phyloP scores from a whole-genome alignment of 345 rosid species.

The Camelina hispida region DNA sequence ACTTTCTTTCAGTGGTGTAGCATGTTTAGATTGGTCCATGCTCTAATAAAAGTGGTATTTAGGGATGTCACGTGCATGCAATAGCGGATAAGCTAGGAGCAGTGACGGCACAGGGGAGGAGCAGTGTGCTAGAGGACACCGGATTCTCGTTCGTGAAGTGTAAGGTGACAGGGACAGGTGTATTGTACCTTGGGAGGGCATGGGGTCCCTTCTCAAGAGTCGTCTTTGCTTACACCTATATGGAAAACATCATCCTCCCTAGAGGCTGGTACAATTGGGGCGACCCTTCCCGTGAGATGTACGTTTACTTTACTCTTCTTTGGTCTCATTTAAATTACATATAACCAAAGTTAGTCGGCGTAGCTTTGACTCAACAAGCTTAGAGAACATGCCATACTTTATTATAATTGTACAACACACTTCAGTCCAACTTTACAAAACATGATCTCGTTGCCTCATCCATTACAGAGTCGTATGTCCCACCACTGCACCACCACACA shows the following conservation, averaged over 20 bases:
- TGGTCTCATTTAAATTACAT: neutral
- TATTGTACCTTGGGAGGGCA: constrained; percentile 87
- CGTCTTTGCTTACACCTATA: constrained; percentile 90
- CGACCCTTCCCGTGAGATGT: constrained; percentile 90
- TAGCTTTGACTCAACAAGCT: constrained; percentile 15
- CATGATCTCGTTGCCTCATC: constrained; percentile 32
- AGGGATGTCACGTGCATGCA: constrained; percentile 93
- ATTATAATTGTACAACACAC: constrained; percentile 26
- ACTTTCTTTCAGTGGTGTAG: neutral
- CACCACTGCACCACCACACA: constrained; percentile 37
- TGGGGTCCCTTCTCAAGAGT: constrained; percentile 99
- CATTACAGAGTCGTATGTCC: constrained; percentile 27
- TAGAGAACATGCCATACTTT: constrained; percentile 6
- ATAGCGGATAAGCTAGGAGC: constrained; percentile 75
- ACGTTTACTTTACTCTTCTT: constrained; percentile 32
- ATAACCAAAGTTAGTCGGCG: constrained; percentile 1
- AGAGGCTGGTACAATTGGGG: constrained; percentile 99
- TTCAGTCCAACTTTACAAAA: constrained; percentile 24
- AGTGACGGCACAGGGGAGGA: constrained; percentile 77
- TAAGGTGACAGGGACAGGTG: constrained; percentile 97
- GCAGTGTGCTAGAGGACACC: constrained; percentile 86
- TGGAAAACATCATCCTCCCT: constrained; percentile 94
- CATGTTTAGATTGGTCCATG: neutral
- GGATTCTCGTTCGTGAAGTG: constrained; percentile 96
- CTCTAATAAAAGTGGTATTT: constrained; percentile 18